phyloP scores from a whole-genome alignment of 306 rosid genomes.

The Cicer bijugum region DNA sequence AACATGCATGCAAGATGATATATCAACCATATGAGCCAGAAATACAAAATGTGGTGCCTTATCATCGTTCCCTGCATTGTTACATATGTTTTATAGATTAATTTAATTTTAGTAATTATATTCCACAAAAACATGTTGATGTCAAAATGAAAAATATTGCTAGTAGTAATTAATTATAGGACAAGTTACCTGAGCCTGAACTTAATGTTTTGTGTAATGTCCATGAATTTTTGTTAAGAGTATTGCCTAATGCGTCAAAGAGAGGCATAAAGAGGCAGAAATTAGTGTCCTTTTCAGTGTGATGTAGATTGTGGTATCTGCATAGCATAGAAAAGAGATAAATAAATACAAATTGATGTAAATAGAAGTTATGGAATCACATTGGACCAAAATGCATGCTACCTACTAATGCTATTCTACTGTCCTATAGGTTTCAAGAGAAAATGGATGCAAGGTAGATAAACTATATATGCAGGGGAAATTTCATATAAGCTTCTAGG shows the following conservation, averaged over 20 bases:
- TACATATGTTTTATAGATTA: background rate
- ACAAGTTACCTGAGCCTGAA: constrained; percentile 60
- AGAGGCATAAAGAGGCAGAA: constrained; percentile 99
- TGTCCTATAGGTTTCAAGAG: constrained; percentile 19
- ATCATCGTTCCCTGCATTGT: constrained; percentile 57
- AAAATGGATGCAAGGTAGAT: background rate
- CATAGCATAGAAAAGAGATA: constrained; percentile 39
- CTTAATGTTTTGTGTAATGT: constrained; percentile 63
- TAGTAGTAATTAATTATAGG: background rate
- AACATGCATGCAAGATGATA: constrained; percentile 63
- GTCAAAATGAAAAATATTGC: background rate
- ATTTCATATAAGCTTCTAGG: background rate
- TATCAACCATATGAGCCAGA: constrained; percentile 90
- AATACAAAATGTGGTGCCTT: constrained; percentile 81
- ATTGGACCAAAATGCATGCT: constrained; percentile 38
- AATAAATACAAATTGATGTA: background rate
- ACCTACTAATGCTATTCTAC: constrained; percentile 16
- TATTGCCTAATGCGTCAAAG: constrained; percentile 78
- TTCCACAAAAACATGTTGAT: background rate
- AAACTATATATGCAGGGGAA: background rate
- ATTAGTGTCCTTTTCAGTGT: constrained; percentile 69
- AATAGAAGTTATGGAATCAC: too few relatives aligned
- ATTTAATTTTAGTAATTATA: too few relatives aligned
- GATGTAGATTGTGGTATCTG: constrained; percentile 90
- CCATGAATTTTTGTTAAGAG: constrained; percentile 75